These are phyloP conservation scores for Turnera subulata DNA, from an alignment of 345 rosid species.

Conservation along the genomic window DNA sequence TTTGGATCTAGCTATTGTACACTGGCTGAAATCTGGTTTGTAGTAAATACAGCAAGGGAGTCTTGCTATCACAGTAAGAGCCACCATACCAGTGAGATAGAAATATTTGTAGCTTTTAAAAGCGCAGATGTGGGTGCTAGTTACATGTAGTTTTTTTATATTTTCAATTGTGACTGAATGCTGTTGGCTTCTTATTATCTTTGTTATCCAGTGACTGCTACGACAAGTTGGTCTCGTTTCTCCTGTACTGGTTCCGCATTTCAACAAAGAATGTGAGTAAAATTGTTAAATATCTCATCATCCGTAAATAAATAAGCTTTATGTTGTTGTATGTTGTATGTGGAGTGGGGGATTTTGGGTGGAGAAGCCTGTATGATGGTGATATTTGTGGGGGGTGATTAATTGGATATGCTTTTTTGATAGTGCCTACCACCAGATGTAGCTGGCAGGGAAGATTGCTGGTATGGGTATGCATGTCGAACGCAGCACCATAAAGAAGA, in stretches of 20 bases:
- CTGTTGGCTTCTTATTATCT: not conserved
- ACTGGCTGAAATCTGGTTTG: not conserved
- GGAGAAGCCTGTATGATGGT: not conserved
- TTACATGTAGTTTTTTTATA: not conserved
- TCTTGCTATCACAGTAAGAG: no score
- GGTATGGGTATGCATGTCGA: conserved; percentile 85
- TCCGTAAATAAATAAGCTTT: no score
- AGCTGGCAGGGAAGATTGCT: conserved; percentile 62
- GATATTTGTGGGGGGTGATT: no score
- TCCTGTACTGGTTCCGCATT: conserved; percentile 81
- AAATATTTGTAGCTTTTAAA: no score
- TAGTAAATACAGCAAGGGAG: not conserved
- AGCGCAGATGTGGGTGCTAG: no score
- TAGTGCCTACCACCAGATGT: conserved; percentile 60
- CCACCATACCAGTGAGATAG: no score
- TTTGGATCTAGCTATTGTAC: no score
- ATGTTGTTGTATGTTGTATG: no score
- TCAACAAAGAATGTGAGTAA: conserved; percentile 46
- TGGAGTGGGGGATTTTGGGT: not conserved
- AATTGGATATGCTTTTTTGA: not conserved
- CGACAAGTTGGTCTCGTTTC: conserved; percentile 70
- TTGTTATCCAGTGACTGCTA: conserved; percentile 60
- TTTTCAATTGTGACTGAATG: not conserved
- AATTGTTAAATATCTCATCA: no score
- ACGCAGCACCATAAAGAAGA: conserved; percentile 87